phyloP scores from a whole-genome alignment of 2,329 filamentous ascomycete species.

The Apiospora phragmitis region DNA sequence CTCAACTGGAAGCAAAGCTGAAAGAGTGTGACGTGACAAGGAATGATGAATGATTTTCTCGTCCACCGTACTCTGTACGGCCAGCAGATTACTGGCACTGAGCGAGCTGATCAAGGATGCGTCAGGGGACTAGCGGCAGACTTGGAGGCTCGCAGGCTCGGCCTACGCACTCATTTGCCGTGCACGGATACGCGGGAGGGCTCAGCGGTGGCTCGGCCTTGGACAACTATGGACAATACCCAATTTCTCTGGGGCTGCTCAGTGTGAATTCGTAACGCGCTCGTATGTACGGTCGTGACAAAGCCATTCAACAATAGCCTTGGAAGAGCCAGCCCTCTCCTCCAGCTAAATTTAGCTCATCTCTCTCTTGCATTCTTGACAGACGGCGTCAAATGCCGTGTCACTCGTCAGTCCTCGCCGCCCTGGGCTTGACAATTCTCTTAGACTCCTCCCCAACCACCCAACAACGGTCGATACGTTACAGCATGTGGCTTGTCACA shows the following conservation, averaged over 20 bases:
- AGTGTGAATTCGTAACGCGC: not conserved
- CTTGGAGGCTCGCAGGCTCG: not conserved
- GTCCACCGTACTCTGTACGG: not conserved
- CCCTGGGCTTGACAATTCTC: not conserved
- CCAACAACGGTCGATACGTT: not conserved
- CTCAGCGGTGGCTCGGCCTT: not conserved
- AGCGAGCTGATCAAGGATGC: not conserved
- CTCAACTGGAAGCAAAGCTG: not conserved
- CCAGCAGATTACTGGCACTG: not conserved
- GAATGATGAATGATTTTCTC: not conserved
- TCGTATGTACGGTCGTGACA: not conserved
- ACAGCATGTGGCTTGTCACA: not conserved
- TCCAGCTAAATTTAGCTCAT: not conserved
- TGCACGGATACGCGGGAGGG: slow-evolving; percentile 3
- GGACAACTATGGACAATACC: not conserved
- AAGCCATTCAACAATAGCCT: not conserved
- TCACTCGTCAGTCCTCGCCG: not conserved
- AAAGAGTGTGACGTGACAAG: slow-evolving; percentile 5
- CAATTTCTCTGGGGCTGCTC: not conserved
- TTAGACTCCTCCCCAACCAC: not conserved
- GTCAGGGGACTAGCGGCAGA: not conserved
- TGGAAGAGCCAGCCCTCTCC: no score
- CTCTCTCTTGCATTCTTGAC: not conserved
- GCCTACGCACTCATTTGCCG: not conserved
- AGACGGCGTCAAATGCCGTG: not conserved